phyloP scores from a whole-genome alignment of 202 grass and related monocot genomes.

The Schoenoplectus tabernaemontani region DNA sequence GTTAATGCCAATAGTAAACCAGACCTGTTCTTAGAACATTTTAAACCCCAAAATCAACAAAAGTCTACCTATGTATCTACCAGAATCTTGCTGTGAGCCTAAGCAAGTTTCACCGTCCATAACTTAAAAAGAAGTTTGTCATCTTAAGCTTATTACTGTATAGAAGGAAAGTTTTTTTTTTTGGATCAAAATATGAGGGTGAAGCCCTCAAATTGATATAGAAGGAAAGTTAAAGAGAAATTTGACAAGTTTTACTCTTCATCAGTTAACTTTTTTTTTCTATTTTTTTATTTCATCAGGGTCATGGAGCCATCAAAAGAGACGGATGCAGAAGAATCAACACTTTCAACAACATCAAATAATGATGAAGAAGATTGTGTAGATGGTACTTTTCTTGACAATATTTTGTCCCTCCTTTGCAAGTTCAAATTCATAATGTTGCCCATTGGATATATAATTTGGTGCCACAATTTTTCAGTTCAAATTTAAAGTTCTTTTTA shows the following conservation, averaged over 20 bases:
- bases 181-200: too few species aligned
- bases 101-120: not conserved
- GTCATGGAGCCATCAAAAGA: not conserved
- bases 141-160: not conserved
- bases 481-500: not conserved
- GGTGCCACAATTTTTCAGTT: not conserved
- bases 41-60: not conserved
- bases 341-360: slow-evolving; percentile 12
- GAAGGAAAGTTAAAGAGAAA: not conserved
- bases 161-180: too few species aligned
- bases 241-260: not conserved
- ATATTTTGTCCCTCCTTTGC: not conserved
- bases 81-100: not conserved
- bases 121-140: too few species aligned
- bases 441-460: not conserved
- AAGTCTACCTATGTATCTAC: not conserved
- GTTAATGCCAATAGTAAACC: not conserved
- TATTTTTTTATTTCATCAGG: not conserved
- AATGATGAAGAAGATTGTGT: slow-evolving; percentile 32
- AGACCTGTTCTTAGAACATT: not conserved
- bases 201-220: too few species aligned
- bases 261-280: slow-evolving; percentile 9
- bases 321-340: slow-evolving; percentile 18
- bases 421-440: not conserved
- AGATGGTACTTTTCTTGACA: slow-evolving; percentile 39